phyloP scores from a whole-genome alignment of 495 filamentous ascomycete species.

The Neurospora sp. region DNA sequence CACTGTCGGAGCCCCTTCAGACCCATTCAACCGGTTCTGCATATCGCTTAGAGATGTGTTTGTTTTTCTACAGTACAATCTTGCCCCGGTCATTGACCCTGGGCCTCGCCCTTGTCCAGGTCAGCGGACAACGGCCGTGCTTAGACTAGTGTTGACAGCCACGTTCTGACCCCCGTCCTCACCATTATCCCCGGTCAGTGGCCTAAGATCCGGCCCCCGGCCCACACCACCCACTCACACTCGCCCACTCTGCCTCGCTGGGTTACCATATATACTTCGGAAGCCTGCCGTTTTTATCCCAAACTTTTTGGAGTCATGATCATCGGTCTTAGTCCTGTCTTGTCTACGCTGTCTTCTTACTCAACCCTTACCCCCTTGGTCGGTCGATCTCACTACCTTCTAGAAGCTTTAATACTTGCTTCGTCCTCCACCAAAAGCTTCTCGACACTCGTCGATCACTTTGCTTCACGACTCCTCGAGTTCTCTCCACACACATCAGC shows the following conservation, averaged over 20 bases:
- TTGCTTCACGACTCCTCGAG: not conserved
- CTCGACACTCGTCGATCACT: not conserved
- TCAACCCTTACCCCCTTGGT: conserved; percentile 4
- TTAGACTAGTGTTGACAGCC: not conserved
- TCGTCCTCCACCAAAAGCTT: not conserved
- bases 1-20: not conserved
- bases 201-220: not conserved
- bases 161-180: not conserved
- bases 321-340: conserved; percentile 1
- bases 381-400: not conserved
- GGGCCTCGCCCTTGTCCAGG: not conserved
- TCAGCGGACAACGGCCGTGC: not conserved
- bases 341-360: not conserved
- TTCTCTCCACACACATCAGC: not conserved
- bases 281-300: not conserved
- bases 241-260: not conserved
- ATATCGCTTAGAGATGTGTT: not conserved
- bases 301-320: not conserved
- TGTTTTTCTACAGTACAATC: not conserved
- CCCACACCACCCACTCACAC: not conserved
- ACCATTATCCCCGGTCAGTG: not conserved
- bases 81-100: not conserved
- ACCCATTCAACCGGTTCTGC: not conserved
- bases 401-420: conserved; percentile 10
- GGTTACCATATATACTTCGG: not conserved